These are phyloP conservation scores for Fusarium armeniacum DNA, from an alignment of 2,329 filamentous ascomycete genomes.

Conservation along the genomic window DNA sequence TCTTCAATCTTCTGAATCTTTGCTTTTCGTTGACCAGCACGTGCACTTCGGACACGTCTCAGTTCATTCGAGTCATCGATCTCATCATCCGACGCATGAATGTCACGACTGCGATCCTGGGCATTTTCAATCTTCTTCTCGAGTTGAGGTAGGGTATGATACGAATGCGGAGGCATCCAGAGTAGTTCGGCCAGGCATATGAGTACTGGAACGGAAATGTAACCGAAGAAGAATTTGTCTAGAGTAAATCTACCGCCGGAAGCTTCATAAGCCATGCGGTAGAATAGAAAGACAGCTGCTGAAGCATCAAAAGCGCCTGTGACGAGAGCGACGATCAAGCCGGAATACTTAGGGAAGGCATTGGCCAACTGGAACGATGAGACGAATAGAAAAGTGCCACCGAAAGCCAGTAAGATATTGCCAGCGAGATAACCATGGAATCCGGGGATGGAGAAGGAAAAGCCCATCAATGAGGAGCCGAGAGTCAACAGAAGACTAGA, in stretches of 20 bases:
- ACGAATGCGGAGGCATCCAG: constrained; percentile 58
- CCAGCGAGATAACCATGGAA: constrained; percentile 82
- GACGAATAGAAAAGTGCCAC: constrained; percentile 84
- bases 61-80: constrained; percentile 63
- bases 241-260: constrained; percentile 58
- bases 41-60: constrained; percentile 58
- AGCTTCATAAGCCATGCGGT: constrained; percentile 76
- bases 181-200: constrained; percentile 56
- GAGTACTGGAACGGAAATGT: constrained; percentile 55
- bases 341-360: constrained; percentile 80
- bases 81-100: constrained; percentile 69
- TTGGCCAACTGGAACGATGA: constrained; percentile 86
- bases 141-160: constrained; percentile 57
- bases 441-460: constrained; percentile 69
- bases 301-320: constrained; percentile 88
- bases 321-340: constrained; percentile 80
- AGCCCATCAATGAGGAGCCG: constrained; percentile 79
- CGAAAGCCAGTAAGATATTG: constrained; percentile 80
- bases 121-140: constrained; percentile 58
- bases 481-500: constrained; percentile 76
- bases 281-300: constrained; percentile 80
- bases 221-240: constrained; percentile 59
- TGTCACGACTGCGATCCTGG: constrained; percentile 56
- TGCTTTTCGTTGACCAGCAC: constrained; percentile 66
- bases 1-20: constrained; percentile 74